Base-by-base conservation (phyloP, 495 filamentous ascomycete species). In the Pyronema omphalodes region DNA sequence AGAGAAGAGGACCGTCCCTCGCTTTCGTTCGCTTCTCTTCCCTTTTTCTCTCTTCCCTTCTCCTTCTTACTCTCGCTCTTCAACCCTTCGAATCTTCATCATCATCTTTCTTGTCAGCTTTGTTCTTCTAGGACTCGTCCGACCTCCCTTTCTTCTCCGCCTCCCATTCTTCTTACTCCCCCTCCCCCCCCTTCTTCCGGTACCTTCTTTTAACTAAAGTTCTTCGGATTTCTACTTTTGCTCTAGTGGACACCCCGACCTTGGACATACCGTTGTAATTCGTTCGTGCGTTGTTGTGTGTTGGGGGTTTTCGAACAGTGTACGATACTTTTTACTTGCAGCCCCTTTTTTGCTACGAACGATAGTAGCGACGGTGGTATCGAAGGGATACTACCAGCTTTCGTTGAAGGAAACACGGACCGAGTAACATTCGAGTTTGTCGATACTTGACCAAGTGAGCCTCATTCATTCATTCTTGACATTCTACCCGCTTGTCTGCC, bases 221-320 rank as follows among this genome's bases (percentile, higher is more conserved):
- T 15, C 44, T 47, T 52, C 37, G 50, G 37, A 14, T 41, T 50
- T 23, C 44, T 47, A 19, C 50, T 52, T 40, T 19, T 17, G 36
- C 29, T 14, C 50, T 19, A 17, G 35, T 9, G 14, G 35, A 33
- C 34, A 15, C 47, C 37, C 14, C 14, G 14, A 40, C 19, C 7
- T 52, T 52, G 50, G 7, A 43, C 50, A 11, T 52, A 40, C 50
- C 35, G 37, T 52, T 52, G 50, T 52, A 52, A 52, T 52, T 11
- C 48, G 23, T 36, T 34, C 48, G 18, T 51, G n/a, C 29, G 29
- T 34, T 51, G 18, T 51, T 37, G 48, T 34, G 48, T 33, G 48
- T 51, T 51, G 48, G 18, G 35, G 29, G 6, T 12, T 51, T 12
- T 51, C 11, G 35, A 34, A 11, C 11, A 11, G 14, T 12, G 48